phyloP scores from a whole-genome alignment of 352 stramenopile genomes.

The Achlya hypogyna region DNA sequence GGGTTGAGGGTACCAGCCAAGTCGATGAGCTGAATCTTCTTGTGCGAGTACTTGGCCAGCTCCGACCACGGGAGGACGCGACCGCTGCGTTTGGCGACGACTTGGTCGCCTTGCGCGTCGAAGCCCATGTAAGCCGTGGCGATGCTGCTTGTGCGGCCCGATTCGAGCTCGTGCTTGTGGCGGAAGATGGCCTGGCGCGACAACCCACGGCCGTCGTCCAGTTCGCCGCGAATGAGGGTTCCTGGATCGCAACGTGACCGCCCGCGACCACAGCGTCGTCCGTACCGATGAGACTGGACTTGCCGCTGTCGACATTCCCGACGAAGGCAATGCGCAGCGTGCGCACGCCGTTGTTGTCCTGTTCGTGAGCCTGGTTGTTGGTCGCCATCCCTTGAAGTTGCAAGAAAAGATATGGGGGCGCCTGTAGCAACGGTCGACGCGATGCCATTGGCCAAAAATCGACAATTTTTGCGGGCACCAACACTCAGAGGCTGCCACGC shows the following conservation, averaged over 20 bases:
- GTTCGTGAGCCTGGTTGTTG: not conserved
- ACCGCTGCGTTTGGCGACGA: constrained; percentile 59
- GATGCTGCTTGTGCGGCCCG: constrained; percentile 74
- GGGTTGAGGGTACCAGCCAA: constrained; percentile 30
- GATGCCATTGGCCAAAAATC: not conserved
- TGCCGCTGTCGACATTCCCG: constrained; percentile 89
- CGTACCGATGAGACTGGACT: constrained; percentile 85
- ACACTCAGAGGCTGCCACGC: not conserved
- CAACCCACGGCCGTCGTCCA: constrained; percentile 93
- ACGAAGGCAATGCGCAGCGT: constrained; percentile 84
- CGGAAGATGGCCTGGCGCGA: constrained; percentile 78
- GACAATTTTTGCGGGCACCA: not conserved
- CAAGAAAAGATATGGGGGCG: not conserved
- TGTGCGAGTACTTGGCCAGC: constrained; percentile 64
- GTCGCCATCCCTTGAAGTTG: not conserved
- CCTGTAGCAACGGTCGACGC: not conserved
- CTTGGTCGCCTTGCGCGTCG: constrained; percentile 59
- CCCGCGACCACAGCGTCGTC: not conserved
- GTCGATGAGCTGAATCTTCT: constrained; percentile 83
- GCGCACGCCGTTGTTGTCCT: constrained; percentile 31
- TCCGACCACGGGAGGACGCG: constrained; percentile 76
- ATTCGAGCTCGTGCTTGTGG: constrained; percentile 79
- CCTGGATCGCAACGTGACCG: no score
- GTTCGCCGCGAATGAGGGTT: constrained; percentile 89
- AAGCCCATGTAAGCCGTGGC: constrained; percentile 80